These are phyloP conservation scores for Hippophae gyantsensis DNA, from an alignment of 306 rosid species.

Conservation along the genomic window DNA sequence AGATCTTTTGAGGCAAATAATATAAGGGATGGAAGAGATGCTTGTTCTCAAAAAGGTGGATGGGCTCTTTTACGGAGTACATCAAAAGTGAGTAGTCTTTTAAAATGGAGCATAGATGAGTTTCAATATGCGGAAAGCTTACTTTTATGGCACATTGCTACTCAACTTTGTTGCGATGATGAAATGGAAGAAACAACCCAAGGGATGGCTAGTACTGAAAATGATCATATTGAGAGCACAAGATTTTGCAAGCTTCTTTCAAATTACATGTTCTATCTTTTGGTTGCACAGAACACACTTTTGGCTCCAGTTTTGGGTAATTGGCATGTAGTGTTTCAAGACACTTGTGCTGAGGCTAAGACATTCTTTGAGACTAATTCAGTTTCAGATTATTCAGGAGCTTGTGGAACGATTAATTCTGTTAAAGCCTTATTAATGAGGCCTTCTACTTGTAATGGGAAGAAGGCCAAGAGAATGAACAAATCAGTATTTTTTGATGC, in stretches of 20 bases:
- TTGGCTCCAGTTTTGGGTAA: conserved; percentile 19
- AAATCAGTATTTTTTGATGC: conserved; percentile 14
- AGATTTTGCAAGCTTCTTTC: conserved; percentile 13
- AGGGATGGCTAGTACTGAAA: no score
- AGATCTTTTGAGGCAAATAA: background rate
- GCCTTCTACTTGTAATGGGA: conserved; percentile 1
- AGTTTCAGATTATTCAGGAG: fast-evolving
- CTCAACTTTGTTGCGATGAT: conserved; percentile 12
- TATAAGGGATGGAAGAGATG: no score
- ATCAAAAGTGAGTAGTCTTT: background rate
- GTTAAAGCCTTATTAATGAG: background rate
- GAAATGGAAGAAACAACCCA: no score
- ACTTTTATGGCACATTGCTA: conserved; percentile 22
- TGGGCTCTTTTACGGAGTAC: no score
- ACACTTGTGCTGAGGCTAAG: conserved; percentile 15
- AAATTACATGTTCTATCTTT: conserved; percentile 22
- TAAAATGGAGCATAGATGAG: background rate
- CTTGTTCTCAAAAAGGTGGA: no score
- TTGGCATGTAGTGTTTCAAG: conserved; percentile 16
- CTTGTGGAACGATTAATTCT: background rate
- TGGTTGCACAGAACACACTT: conserved; percentile 17
- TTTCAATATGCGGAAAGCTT: conserved; percentile 16
- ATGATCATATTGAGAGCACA: no score
- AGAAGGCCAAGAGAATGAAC: conserved; percentile 1
- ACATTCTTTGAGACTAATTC: background rate